Evolutionary conservation across 768 basidiomycete species (phyloP).

Genomic region (Mycena filopes): DNA sequence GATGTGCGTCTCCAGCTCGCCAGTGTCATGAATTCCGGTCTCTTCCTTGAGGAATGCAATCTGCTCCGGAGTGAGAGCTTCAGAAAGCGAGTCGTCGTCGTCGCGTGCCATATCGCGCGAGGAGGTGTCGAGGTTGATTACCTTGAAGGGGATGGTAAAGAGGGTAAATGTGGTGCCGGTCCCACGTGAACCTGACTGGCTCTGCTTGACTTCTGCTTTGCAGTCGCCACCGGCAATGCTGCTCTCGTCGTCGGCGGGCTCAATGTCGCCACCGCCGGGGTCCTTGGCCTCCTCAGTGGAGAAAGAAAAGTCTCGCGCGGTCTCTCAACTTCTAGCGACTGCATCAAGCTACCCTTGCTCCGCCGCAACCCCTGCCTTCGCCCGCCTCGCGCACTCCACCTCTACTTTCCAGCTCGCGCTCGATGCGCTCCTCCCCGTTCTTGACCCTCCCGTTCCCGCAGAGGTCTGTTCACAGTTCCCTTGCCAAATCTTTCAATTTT

Average conservation of each 20-base stretch:
- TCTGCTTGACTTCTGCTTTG: too few species aligned
- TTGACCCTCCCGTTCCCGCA: slow-evolving; percentile 58
- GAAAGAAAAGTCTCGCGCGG: slow-evolving; percentile 32
- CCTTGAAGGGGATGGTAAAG: too few species aligned
- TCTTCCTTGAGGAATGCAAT: slow-evolving; percentile 47
- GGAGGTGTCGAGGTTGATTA: too few species aligned
- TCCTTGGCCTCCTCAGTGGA: too few species aligned
- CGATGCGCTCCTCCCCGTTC: slow-evolving; percentile 80
- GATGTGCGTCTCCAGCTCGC: slow-evolving; percentile 53
- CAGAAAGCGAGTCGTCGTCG: too few species aligned
- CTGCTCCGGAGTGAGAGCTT: slow-evolving; percentile 34
- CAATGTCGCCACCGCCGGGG: too few species aligned
- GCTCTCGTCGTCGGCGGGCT: too few species aligned
- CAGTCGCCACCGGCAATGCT: too few species aligned
- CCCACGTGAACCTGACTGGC: too few species aligned
- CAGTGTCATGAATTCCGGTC: slow-evolving; percentile 50
- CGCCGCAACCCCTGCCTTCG: slow-evolving; percentile 78
- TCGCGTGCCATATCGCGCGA: too few species aligned
- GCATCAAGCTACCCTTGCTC: slow-evolving; percentile 81
- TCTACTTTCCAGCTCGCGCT: slow-evolving; percentile 87
- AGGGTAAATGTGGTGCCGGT: too few species aligned
- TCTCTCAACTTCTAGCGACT: slow-evolving; percentile 72
- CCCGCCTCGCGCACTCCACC: slow-evolving; percentile 78
- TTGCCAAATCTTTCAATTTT: slow-evolving; percentile 12
- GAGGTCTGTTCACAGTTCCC: slow-evolving; percentile 60